These are phyloP conservation scores for Colletotrichum limetticola DNA, from an alignment of 2,329 filamentous ascomycete genomes.

Conservation along the genomic window DNA sequence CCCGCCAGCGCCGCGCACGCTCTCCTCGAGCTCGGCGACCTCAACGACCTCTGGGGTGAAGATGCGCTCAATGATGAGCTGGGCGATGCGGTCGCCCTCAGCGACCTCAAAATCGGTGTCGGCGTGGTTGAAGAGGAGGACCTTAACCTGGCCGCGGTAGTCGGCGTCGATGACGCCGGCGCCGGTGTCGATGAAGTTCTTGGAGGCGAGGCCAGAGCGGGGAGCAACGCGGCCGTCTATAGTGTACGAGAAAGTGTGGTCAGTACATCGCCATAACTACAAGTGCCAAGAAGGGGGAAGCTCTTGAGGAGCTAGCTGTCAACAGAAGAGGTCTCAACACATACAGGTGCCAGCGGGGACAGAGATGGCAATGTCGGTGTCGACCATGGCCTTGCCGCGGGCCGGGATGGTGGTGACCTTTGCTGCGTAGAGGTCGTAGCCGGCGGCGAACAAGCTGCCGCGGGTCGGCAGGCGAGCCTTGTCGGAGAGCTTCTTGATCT, in stretches of 20 bases:
- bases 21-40: slow-evolving; percentile 88
- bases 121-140: slow-evolving; percentile 92
- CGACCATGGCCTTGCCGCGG: slow-evolving; percentile 85
- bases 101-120: slow-evolving; percentile 85
- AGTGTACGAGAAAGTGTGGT: background rate
- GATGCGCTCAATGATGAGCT: slow-evolving; percentile 94
- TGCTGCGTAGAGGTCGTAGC: slow-evolving; percentile 91
- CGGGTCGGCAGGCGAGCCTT: slow-evolving; percentile 86
- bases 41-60: slow-evolving; percentile 93
- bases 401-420: slow-evolving; percentile 80
- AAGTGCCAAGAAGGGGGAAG: background rate
- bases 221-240: slow-evolving; percentile 90
- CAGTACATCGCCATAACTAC: background rate
- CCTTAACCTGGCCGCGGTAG: slow-evolving; percentile 93
- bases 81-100: slow-evolving; percentile 90
- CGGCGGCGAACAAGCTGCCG: slow-evolving; percentile 89
- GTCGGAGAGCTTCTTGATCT: slow-evolving; percentile 88
- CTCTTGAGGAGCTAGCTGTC: background rate
- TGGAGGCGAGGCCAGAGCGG: slow-evolving; percentile 88
- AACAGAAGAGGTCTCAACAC: slow-evolving; percentile 44
- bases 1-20: slow-evolving; percentile 87
- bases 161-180: slow-evolving; percentile 98
- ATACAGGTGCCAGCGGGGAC: slow-evolving; percentile 90
- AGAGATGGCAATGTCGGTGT: slow-evolving; percentile 91
- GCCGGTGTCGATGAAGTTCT: slow-evolving; percentile 96